Base-by-base conservation (phyloP, 495 filamentous ascomycete genomes). In the Xylaria castorea region DNA sequence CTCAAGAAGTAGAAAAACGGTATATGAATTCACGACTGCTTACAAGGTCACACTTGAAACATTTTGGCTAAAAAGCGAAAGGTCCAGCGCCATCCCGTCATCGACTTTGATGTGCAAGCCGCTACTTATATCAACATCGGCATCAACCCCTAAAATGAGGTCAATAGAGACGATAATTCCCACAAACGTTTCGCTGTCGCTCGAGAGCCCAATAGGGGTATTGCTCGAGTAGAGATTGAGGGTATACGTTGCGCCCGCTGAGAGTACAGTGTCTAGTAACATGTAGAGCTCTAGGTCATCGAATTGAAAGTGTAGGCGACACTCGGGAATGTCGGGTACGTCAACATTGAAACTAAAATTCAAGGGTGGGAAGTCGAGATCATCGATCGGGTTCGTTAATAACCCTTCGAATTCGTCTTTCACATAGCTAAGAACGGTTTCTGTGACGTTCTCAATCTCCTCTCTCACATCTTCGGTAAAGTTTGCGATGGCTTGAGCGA, bases 101-200 rank as follows among this genome's bases (percentile, higher is more conserved):
- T 89, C 83, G 3, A 88, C 77, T 73, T 83, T 81, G 67, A 89
- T 80, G 68, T 89, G 87, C 51, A 89, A 82, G 1, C 86, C 87
- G 65, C 79, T 85, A 67, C 81, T 82, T 51, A 89, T 85, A 66
- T 86, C 82, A 48, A 88, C 80, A 63, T 84, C 78, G 2, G 80
- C 76, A 11, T 85, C 75, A 7, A 80, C 84, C 55, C 79, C 82
- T 14, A 89, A 75, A 40, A 89, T 84, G 58, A 89, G 71, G 71
- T 87, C 85, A 22, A 87, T 73, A 25, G 80, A 74, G 61, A 87
- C 82, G 34, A 85, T 71, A 14, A 84, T 77, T 0, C 86, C 87
- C 1, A 85, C 68, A 14, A 76, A 74, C 22, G 84, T 61, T 12
- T 84, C 81, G 30, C 80, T 76, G 46, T 76, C 71, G 5, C 84